phyloP scores from a whole-genome alignment of 1,139 yeast genomes.

The Blastobotrys arbuscula region DNA sequence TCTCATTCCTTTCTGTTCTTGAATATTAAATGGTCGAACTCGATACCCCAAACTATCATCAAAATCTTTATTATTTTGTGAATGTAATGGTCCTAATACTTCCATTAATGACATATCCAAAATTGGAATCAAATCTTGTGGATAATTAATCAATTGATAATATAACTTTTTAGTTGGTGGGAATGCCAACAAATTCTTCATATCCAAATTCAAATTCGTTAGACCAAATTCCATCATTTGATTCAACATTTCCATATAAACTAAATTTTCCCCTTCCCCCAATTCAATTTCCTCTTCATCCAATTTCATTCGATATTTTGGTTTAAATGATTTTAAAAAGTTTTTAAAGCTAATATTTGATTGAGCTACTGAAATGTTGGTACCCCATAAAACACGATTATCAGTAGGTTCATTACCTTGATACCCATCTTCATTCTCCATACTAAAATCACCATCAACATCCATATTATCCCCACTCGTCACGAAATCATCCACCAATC shows the following conservation, averaged over 20 bases:
- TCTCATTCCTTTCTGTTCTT: constrained; percentile 76
- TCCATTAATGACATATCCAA: constrained; percentile 97
- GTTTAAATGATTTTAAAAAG: constrained; percentile 77
- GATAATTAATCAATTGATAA: constrained; percentile 82
- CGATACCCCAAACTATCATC: constrained; percentile 75
- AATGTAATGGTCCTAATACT: constrained; percentile 65
- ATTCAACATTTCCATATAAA: constrained; percentile 67
- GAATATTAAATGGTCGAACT: constrained; percentile 65
- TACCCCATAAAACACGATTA: constrained; percentile 95
- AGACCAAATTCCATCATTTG: constrained; percentile 74
- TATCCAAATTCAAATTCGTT: constrained; percentile 79
- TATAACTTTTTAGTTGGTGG: constrained; percentile 73
- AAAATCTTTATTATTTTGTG: constrained; percentile 39
- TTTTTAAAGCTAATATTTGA: constrained; percentile 74
- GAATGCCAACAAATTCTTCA: constrained; percentile 69
- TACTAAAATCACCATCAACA: constrained; percentile 5
- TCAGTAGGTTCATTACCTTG: constrained; percentile 53
- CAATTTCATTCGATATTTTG: constrained; percentile 60
- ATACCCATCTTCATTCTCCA: constrained; percentile 6
- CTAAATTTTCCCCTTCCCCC: constrained; percentile 65
- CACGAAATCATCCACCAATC: constrained; percentile 29
- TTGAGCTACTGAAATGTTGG: constrained; percentile 89
- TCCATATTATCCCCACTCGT: constrained; percentile 1
- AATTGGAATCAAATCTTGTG: constrained; percentile 94
- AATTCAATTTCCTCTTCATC: constrained; percentile 47